Base-by-base conservation (phyloP, 352 stramenopile genomes). In the Chrysophaeum taylorii region DNA sequence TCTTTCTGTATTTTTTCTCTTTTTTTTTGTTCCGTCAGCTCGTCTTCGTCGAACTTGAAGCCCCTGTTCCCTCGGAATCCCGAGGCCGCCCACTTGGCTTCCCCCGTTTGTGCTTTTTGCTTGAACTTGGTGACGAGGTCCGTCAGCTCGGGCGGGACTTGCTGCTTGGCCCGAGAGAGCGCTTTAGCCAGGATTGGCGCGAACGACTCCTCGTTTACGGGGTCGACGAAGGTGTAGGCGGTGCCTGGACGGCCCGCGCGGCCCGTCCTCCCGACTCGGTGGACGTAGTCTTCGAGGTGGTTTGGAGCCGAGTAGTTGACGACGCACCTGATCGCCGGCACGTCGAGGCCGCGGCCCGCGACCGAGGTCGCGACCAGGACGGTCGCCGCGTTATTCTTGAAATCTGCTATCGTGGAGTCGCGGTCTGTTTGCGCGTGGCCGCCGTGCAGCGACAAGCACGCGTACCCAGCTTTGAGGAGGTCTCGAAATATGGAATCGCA, bases 281-380 rank as follows among this genome's bases (percentile, higher is more conserved):
- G 96, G 0, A 99, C 94, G 72, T 99, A 99, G 73, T 98, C 95
- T 85, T 99, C 96, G 52, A 99, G 81, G 77, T 99, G 94, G 77
- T 99, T 99, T 0, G 96, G 96, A 61, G 90, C 96, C 61, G 97
- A 94, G 76, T 97, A 99, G 82, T 99, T 99, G 75, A 99, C 96
- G 37, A 99, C 96, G 73, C 97, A 93, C 41, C 93, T 83, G 64
- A 97, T 88, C 63, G 97, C 92, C 53, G 96, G 94, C 38, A 99
- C 95, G 75, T 99, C 96, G 45, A 99, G 85, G 69, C 96, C 96
- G 63, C 96, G 87, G 54, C 91, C 94, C 70, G 95, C 95, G 45
- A 99, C 95, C 41, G 85, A 92, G 14, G 95, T 98, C 35, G 94
- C 86, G 21, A 93, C 85, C 9, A 90, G 64, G 16, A 90, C 68